Base-by-base conservation (phyloP, 1,284 basidiomycete genomes). In the Xanthoconium separans region DNA sequence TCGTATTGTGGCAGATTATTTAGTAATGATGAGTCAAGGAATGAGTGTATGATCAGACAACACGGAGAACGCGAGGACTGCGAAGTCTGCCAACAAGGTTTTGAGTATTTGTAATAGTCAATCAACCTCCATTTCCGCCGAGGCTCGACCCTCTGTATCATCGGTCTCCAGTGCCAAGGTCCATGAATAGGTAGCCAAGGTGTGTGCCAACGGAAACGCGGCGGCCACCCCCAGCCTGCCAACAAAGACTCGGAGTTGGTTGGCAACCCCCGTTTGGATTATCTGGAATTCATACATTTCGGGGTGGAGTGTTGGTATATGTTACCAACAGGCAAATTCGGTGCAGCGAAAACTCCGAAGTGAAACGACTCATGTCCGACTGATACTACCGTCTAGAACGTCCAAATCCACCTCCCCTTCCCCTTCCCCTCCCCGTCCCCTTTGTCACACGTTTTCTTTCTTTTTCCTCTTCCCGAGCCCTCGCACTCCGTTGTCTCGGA, bases 391-490 rank as follows among this genome's bases (percentile, higher is more conserved):
- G 58, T 49, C 66, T 66, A 12, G 56, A 13, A 1, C 57, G 66
- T 34, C 58, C 50, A 4, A 20, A 44, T 24, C 65, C 60, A 30
- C 61, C 36, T 6, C 39, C 56, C 49, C 50, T 69, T 16, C 57
- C 66, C 36, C 52, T 66, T 10, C 27, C 27, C 27, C 27, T 27
- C 27, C 27, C 27, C 27, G 27, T 27, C 16, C 57, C 66, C 36
- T 51, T 66, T 9, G 59, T 76, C 52, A 69, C 65, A 41, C 75
- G 75, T 61, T 83, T 89, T 61, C 83, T 73, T 56, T 88, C 86
- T 61, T 76, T 76, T 63, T 90, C 89, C 64, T 91, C 89, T 64
- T 90, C 85, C 62, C 75, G 81, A 27, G 89, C 89, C 43, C 81
- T 75, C 18, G 86, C 87, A 44, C 83, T 77, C 50, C 89, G 73